phyloP scores from a whole-genome alignment of 2,329 filamentous ascomycete genomes.

The Pseudogymnoascus sp. region DNA sequence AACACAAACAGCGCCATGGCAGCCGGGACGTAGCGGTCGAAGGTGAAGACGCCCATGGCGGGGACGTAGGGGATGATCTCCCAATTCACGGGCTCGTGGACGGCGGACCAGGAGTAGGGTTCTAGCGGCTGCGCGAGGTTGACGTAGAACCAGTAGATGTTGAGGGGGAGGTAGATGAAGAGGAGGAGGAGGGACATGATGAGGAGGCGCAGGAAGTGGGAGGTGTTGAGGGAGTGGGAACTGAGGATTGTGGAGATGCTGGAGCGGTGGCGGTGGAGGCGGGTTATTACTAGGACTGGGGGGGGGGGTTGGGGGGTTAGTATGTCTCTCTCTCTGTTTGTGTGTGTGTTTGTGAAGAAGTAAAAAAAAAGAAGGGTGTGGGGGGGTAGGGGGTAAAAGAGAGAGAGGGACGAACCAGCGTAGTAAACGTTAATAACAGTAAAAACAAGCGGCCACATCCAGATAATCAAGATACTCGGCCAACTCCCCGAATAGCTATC shows the following conservation, averaged over 20 bases:
- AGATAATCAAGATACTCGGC: constrained; percentile 44
- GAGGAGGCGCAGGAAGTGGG: constrained; percentile 54
- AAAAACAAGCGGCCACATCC: constrained; percentile 48
- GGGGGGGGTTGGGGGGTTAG: constrained; percentile 14
- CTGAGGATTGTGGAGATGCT: constrained; percentile 48
- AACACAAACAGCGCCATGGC: constrained; percentile 47
- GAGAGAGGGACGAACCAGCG: constrained; percentile 38
- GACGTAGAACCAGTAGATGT: constrained; percentile 44
- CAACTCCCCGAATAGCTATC: constrained; percentile 46
- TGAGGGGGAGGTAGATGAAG: constrained; percentile 43
- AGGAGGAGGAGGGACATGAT: constrained; percentile 44
- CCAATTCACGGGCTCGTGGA: constrained; percentile 46
- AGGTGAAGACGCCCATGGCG: constrained; percentile 33
- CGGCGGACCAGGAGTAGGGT: constrained; percentile 41
- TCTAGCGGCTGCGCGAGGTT: constrained; percentile 31
- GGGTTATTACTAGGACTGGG: constrained; percentile 48
- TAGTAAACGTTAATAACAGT: constrained; percentile 45
- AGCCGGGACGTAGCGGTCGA: constrained; percentile 51
- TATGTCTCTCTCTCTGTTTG: no score
- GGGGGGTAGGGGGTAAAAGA: not conserved
- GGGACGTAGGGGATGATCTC: constrained; percentile 41
- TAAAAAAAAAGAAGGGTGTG: no score
- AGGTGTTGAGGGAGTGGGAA: constrained; percentile 42
- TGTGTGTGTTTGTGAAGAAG: no score
- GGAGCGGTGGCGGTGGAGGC: constrained; percentile 50